phyloP scores from a whole-genome alignment of 2,329 filamentous ascomycete genomes.

The Hymenoscyphus repandus region DNA sequence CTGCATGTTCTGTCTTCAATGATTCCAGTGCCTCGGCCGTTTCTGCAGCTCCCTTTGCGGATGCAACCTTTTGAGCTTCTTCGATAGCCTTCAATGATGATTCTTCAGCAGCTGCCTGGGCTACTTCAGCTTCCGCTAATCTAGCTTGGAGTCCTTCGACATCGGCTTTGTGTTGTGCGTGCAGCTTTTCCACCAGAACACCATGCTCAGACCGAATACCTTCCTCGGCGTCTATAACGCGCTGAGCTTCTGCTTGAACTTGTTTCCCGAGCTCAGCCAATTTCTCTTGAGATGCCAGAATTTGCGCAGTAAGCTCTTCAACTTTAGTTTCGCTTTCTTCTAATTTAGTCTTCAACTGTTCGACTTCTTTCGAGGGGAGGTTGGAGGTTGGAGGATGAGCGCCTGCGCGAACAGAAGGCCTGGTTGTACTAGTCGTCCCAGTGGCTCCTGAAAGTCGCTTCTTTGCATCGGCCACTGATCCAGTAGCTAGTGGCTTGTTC shows the following conservation, averaged over 20 bases:
- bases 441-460: constrained; percentile 53
- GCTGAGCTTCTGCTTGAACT: constrained; percentile 38
- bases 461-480: constrained; percentile 44
- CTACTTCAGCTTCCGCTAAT: constrained; percentile 25
- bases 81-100: constrained; percentile 27
- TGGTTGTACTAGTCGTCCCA: constrained; percentile 31
- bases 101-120: constrained; percentile 21
- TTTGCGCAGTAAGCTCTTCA: constrained; percentile 50
- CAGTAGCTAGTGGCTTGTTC: constrained; percentile 31
- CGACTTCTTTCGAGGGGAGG: constrained; percentile 51
- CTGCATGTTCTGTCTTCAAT: constrained; percentile 38
- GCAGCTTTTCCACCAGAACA: constrained; percentile 40
- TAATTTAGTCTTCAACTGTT: constrained; percentile 56
- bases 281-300: constrained; percentile 50
- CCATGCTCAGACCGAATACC: constrained; percentile 39
- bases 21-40: constrained; percentile 46
- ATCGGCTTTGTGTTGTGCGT: constrained; percentile 24
- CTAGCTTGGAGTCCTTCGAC: constrained; percentile 24
- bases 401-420: constrained; percentile 39
- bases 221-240: constrained; percentile 36
- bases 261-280: constrained; percentile 50
- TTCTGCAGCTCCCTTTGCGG: constrained; percentile 23
- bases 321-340: constrained; percentile 53
- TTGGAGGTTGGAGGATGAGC: constrained; percentile 13
- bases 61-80: constrained; percentile 26